These are phyloP conservation scores for Pseudogymnoascus sp. DNA, from an alignment of 2,329 filamentous ascomycete species.

Conservation along the genomic window DNA sequence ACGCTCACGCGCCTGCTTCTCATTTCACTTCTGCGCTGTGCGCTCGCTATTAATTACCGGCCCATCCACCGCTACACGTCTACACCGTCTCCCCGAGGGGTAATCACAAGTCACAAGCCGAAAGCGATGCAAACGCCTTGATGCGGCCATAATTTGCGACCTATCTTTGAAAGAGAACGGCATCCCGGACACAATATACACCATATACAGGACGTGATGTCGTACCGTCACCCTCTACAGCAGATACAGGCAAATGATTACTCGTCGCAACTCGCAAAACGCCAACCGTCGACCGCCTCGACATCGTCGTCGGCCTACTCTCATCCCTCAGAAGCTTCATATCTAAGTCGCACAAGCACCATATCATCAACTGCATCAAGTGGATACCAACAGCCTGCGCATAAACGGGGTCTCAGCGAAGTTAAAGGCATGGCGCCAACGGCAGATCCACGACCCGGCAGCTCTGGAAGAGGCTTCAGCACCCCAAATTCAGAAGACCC, in stretches of 20 bases:
- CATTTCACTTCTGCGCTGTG: constrained; percentile 11
- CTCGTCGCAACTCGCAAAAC: constrained; percentile 32
- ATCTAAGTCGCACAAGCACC: constrained; percentile 59
- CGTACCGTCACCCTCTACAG: constrained; percentile 52
- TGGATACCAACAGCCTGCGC: constrained; percentile 44
- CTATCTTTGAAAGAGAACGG: background rate
- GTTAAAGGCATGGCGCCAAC: constrained; percentile 47
- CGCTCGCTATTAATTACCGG: constrained; percentile 2
- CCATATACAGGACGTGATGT: constrained; percentile 37
- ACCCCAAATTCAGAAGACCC: constrained; percentile 49
- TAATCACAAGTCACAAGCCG: background rate
- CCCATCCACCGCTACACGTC: background rate
- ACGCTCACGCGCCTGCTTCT: background rate
- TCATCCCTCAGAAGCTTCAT: constrained; percentile 39
- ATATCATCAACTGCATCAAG: constrained; percentile 67
- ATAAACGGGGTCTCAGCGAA: constrained; percentile 73
- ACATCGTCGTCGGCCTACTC: constrained; percentile 66
- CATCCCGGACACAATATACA: constrained; percentile 2
- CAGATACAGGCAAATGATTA: constrained; percentile 48
- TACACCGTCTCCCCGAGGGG: constrained; percentile 9
- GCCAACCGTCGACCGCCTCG: constrained; percentile 63
- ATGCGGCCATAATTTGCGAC: constrained; percentile 12
- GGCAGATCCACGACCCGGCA: constrained; percentile 40
- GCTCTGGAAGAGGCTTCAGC: constrained; percentile 32
- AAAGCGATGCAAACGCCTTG: constrained; percentile 16